These are phyloP conservation scores for Lathyrus tuberosus DNA, from an alignment of 306 rosid species.

Conservation along the genomic window DNA sequence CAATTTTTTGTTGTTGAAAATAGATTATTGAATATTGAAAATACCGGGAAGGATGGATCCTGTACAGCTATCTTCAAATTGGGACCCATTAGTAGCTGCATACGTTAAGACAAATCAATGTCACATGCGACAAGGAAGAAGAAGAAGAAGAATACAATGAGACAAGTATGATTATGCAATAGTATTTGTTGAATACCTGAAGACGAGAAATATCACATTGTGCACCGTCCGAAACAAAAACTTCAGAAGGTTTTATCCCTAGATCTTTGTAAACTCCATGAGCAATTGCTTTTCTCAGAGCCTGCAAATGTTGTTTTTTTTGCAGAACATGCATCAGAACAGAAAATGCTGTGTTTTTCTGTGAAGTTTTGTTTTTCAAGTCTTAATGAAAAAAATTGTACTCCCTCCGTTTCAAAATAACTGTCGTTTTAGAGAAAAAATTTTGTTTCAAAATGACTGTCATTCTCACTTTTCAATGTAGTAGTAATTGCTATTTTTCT, in stretches of 20 bases:
- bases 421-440: no score
- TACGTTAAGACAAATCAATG: slow-evolving; percentile 36
- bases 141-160: slow-evolving; percentile 20
- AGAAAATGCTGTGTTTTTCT: neutral
- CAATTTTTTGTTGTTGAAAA: neutral
- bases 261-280: slow-evolving; percentile 51
- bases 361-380: slow-evolving; percentile 5
- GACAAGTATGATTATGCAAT: slow-evolving; percentile 13
- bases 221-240: slow-evolving; percentile 80
- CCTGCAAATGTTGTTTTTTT: slow-evolving; percentile 39
- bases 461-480: no score
- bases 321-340: slow-evolving; percentile 14
- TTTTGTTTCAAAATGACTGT: no score
- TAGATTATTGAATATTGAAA: slow-evolving; percentile 9
- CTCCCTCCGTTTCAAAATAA: no score
- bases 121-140: slow-evolving; percentile 9
- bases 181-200: slow-evolving; percentile 55
- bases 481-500: no score
- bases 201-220: slow-evolving; percentile 82
- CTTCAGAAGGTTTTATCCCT: slow-evolving; percentile 56
- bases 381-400: slow-evolving; percentile 3
- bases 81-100: slow-evolving; percentile 71
- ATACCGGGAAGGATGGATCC: slow-evolving; percentile 81
- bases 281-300: slow-evolving; percentile 65
- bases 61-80: slow-evolving; percentile 62